phyloP scores from a whole-genome alignment of 768 basidiomycete species.

The Terana coerulea region DNA sequence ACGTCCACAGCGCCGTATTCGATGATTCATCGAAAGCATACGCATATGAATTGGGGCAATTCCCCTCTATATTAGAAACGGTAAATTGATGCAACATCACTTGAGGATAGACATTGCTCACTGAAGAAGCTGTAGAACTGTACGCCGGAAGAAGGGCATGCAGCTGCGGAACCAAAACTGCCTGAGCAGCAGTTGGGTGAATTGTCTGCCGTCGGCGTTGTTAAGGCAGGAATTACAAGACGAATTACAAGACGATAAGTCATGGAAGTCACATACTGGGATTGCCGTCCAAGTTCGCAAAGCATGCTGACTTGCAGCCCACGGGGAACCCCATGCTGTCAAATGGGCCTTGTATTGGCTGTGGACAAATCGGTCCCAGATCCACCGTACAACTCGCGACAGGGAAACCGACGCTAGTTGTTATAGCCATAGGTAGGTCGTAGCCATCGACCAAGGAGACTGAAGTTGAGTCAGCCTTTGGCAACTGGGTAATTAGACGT shows the following conservation, averaged over 20 bases:
- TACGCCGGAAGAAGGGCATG: constrained; percentile 50
- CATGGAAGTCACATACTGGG: constrained; percentile 17
- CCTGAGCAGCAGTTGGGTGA: constrained; percentile 68
- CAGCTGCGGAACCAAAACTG: constrained; percentile 42
- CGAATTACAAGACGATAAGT: not conserved
- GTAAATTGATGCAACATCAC: not conserved
- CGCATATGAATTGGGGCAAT: constrained; percentile 44
- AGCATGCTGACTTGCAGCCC: constrained; percentile 43
- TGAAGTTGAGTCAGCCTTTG: constrained; percentile 28
- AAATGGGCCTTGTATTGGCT: constrained; percentile 30
- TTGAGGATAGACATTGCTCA: constrained; percentile 20
- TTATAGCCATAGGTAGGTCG: constrained; percentile 32
- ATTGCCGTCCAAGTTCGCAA: constrained; percentile 34
- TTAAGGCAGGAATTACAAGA: no score
- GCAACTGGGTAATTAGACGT: no score
- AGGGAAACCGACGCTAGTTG: constrained; percentile 29
- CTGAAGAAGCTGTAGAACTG: constrained; percentile 45
- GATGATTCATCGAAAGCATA: constrained; percentile 42
- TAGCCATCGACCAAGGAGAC: constrained; percentile 31
- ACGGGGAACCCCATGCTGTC: constrained; percentile 34
- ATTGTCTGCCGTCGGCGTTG: constrained; percentile 31
- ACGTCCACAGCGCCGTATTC: constrained; percentile 44
- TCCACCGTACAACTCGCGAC: constrained; percentile 33
- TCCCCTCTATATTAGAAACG: constrained; percentile 28
- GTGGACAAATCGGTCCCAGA: constrained; percentile 34